Percentiles rank a stretch among this genome's conserved stretches.
These are phyloP conservation scores for Backusella luteola DNA, from an alignment of 192 early-diverging fungal genomes.

Conservation along the genomic window DNA sequence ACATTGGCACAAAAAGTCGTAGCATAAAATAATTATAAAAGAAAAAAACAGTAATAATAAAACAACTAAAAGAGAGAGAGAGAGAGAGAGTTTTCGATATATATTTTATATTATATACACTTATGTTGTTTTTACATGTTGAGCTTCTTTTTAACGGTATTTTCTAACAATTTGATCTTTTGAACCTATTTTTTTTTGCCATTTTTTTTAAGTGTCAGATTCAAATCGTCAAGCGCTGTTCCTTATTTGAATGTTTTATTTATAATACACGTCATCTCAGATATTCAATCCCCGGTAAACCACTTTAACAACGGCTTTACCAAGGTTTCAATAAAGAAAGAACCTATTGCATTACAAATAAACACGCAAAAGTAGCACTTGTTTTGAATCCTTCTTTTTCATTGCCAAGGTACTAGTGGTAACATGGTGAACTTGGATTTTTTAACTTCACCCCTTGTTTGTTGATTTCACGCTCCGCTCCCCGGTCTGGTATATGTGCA, in stretches of 20 bases:
- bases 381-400: neutral
- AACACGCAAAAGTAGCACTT: neutral
- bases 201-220: no score
- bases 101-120: neutral
- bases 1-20: slow-evolving; percentile 21
- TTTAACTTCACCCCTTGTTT: slow-evolving; percentile 1
- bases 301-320: neutral
- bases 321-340: neutral
- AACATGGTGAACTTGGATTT: neutral
- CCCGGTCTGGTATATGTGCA: neutral
- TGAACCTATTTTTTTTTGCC: no score
- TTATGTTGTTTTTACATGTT: neutral
- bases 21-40: slow-evolving; percentile 14
- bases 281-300: neutral
- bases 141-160: no score
- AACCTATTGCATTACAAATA: neutral
- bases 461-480: neutral
- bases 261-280: neutral
- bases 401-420: neutral
- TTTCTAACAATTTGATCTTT: no score
- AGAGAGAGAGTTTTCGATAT: neutral
- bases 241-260: neutral
- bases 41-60: slow-evolving; percentile 15
- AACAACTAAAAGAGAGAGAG: neutral
- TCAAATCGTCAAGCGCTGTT: neutral